Evolutionary conservation across 257 asterid species (phyloP), one percentile per base, ranked within the genome.

Genomic region (Fraxinus pennsylvanica): DNA sequence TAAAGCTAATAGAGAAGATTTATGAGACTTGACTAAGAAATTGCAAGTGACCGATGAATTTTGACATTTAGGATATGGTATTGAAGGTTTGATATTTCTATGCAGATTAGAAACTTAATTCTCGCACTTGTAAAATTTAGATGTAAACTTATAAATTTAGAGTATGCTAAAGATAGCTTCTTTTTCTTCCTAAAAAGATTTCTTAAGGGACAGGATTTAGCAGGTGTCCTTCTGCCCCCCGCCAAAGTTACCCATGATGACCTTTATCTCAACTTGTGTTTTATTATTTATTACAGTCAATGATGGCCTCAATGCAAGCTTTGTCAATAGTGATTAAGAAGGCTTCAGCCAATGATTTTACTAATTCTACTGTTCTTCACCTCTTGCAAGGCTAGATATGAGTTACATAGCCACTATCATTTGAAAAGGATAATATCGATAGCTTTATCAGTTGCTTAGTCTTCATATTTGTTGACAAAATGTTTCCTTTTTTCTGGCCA

Each of bases 241-340:
- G 74, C 87, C 88, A 15, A 90, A 90, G 88, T 79, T 90, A 70
- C 84, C 85, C 1, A 15, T 77, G 69, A 43, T 72, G 78, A 45
- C 29, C 21, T 29, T 75, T 29, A 19, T 74, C 76, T 6, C 69
- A 74, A 79, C 33, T 77, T 78, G 45, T 61, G 73, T 45, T 75
- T 66, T 52, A 68, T 71, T 68, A 74, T 75, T 75, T 86, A 74
- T 73, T 78, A 85, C 88, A 95, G 99, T 97, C 97, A 80, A 90
- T 93, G 99, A 88, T 91, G 88, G 93, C 98, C 75, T 87, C 98
- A 71, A 93, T 95, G 98, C 96, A 87, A 88, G 97, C 99, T 75
- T 87, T 95, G 68, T 86, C 96, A 78, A 79, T 81, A 68, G 96
- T 93, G 84, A 85, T 87, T 81, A 95, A 90, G 91, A 93, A 93